Percentiles rank a stretch among this genome's conserved stretches.
These are phyloP conservation scores for Tetrapisispora iriomotensis DNA, from an alignment of 805 yeast species.

Conservation along the genomic window DNA sequence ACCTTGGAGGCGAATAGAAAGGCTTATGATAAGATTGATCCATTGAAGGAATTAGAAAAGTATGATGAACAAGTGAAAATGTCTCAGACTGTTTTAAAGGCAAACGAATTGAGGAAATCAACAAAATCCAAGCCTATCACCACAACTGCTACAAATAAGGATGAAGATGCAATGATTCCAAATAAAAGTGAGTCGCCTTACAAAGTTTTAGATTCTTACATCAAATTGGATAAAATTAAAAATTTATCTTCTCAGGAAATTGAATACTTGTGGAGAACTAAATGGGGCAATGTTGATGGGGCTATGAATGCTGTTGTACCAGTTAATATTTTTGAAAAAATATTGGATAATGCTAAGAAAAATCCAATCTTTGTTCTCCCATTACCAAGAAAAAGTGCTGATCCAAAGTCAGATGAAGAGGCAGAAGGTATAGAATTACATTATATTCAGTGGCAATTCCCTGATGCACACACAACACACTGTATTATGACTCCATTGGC, in stretches of 20 bases:
- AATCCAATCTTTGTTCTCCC: constrained; percentile 88
- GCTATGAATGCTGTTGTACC: constrained; percentile 58
- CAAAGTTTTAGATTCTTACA: constrained; percentile 60
- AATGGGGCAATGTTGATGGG: constrained; percentile 55
- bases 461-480: constrained; percentile 74
- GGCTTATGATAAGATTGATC: constrained; percentile 55
- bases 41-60: constrained; percentile 56
- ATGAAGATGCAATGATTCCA: constrained; percentile 30
- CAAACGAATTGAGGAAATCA: not conserved
- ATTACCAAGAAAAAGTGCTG: constrained; percentile 51
- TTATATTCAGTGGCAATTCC: constrained; percentile 88
- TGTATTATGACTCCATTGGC: constrained; percentile 86
- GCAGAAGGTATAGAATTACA: constrained; percentile 65
- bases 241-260: constrained; percentile 52
- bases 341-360: constrained; percentile 55
- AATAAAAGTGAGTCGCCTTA: constrained; percentile 41
- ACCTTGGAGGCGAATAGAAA: constrained; percentile 46
- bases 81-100: constrained; percentile 6
- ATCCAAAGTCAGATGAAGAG: constrained; percentile 33
- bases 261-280: constrained; percentile 80
- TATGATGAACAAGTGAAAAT: constrained; percentile 32
- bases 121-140: not conserved
- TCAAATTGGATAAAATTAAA: constrained; percentile 57
- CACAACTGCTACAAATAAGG: constrained; percentile 4
- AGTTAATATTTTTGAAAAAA: constrained; percentile 46